Evolutionary conservation across 768 basidiomycete species (phyloP), one percentile per base, ranked within the genome.

Genomic region (Boletus huronensis): DNA sequence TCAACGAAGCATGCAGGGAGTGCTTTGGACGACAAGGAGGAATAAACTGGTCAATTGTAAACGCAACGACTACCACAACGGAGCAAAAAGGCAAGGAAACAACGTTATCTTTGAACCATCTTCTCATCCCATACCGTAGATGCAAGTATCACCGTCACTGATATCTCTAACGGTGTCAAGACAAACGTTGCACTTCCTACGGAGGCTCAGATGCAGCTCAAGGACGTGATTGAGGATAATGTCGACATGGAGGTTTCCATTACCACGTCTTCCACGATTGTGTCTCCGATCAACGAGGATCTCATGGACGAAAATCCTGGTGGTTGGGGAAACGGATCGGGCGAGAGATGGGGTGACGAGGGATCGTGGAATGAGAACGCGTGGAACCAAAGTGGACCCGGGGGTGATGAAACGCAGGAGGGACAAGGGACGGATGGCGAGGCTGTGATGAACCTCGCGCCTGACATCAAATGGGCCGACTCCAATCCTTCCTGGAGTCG

Each of bases 1-100:
- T 87, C 57, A 79, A 77, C 59, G 59, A 65, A 29, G 83, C 75
- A 0, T 84, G 79, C 59, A 69, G 71, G 14, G 70, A 67, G 1
- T 74, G 76, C 35, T 88, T 80, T 70, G 85, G 79, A 16, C 64
- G 63, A 31, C 76, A 77, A 55, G 71, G 75, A 4, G 75, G 77
- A 9, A 70, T 74, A 0, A 78, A 75, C 45, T 70, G 70, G 59
- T 47, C 59, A 3, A 14, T 58, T n/a, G 50, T 53, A 17, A 57
- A 51, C 36, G 53, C 53, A 35, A 49, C 50, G 23, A 45, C 54
- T 36, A 50, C 29, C 9, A 14, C 52, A 14, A 36, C 47, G 11
- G 52, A 58, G 28, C 29, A 55, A 38, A 50, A 57, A 55, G 62
- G 62, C 25, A 32, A 6, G 50, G 23, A 26, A 41, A 35, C n/a